A percentile compares a stretch with the other conserved stretches of the same genome.
Evolutionary conservation across 2,329 filamentous ascomycete species (phyloP).

Genomic region (Neurospora sp.): DNA sequence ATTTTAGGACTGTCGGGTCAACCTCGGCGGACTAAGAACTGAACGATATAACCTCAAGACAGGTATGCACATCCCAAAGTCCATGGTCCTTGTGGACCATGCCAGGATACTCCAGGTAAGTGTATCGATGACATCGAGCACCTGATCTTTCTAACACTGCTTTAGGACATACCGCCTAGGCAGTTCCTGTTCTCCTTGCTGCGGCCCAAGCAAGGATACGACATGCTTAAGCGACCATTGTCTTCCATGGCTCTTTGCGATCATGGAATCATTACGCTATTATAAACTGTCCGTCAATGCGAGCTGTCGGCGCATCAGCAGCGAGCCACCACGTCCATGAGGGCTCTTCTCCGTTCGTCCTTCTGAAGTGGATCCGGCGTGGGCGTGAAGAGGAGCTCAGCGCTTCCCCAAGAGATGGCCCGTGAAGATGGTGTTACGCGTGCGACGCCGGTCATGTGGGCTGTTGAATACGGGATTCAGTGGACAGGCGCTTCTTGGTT

Average conservation of each 20-base stretch:
- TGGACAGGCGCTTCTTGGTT: not conserved
- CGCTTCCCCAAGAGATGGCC: not conserved
- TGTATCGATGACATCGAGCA: not conserved
- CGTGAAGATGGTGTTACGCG: not conserved
- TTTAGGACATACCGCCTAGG: not conserved
- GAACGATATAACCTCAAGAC: not conserved
- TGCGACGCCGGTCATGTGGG: not conserved
- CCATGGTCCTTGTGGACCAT: not conserved
- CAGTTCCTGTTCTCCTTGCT: not conserved
- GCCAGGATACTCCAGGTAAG: not conserved
- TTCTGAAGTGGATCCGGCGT: not conserved
- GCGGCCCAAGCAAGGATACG: not conserved
- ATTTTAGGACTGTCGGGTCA: not conserved
- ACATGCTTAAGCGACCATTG: not conserved
- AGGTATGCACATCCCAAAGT: not conserved
- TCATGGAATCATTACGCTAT: not conserved
- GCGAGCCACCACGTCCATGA: not conserved
- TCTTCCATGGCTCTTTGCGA: not conserved
- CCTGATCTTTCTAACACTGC: not conserved
- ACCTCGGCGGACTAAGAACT: not conserved
- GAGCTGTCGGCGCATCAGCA: not conserved
- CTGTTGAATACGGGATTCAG: not conserved
- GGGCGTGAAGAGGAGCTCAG: not conserved
- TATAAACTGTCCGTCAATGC: not conserved
- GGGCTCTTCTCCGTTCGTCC: not conserved